Conservation (phyloP, 768 basidiomycete species). For the Macrocybe gigantea region DNA sequence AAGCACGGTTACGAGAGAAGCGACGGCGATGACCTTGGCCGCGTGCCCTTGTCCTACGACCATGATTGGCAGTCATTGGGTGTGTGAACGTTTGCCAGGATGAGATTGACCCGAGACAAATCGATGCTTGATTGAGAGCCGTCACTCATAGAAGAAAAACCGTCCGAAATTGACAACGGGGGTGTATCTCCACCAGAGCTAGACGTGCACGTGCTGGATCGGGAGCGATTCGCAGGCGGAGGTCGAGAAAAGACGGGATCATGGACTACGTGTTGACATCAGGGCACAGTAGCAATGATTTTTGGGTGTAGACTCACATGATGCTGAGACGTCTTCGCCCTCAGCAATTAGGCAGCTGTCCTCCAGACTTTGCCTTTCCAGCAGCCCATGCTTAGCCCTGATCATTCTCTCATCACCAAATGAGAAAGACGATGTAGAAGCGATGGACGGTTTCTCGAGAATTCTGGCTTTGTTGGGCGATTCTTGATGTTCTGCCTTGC, state of each 20-base stretch:
- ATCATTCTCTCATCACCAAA: slow-evolving; percentile 71
- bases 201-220: slow-evolving; percentile 64
- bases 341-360: slow-evolving; percentile 58
- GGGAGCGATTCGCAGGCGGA: slow-evolving; percentile 40
- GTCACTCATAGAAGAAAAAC: slow-evolving; percentile 55
- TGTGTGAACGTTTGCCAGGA: slow-evolving; percentile 51
- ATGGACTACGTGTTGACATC: slow-evolving; percentile 8
- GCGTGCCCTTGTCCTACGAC: slow-evolving; percentile 41
- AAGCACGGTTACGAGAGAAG: slow-evolving; percentile 56
- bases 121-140: slow-evolving; percentile 80
- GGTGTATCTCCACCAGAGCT: slow-evolving; percentile 69
- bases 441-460: slow-evolving; percentile 61
- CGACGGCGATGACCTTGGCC: slow-evolving; percentile 63
- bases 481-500: slow-evolving; percentile 24
- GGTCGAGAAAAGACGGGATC: slow-evolving; percentile 62
- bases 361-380: slow-evolving; percentile 64
- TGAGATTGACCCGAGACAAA: slow-evolving; percentile 49
- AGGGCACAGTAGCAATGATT: too few species aligned
- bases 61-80: slow-evolving; percentile 36
- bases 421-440: slow-evolving; percentile 54
- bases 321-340: slow-evolving; percentile 53
- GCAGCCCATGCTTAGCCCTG: slow-evolving; percentile 51
- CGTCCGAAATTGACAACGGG: slow-evolving; percentile 63
- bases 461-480: slow-evolving; percentile 44
- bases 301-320: slow-evolving; percentile 35